These are phyloP conservation scores for Cyclocybe aegerita DNA, from an alignment of 768 basidiomycete species.

Conservation along the genomic window DNA sequence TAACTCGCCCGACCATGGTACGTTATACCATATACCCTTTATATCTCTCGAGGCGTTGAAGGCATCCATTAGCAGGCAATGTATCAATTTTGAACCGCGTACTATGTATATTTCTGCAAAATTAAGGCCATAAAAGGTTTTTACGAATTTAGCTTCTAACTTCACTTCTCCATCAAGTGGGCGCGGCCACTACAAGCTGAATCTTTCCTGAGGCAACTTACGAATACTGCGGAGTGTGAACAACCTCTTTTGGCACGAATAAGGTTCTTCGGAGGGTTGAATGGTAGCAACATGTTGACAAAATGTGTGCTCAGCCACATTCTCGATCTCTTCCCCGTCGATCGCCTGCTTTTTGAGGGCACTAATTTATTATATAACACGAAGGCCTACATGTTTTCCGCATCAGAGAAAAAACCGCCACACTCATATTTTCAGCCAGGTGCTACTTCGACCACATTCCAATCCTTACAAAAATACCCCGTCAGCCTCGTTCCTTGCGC, in stretches of 20 bases:
- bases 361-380: not conserved
- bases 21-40: too few species aligned
- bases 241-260: slow-evolving; percentile 12
- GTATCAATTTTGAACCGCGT: too few species aligned
- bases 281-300: slow-evolving; percentile 1
- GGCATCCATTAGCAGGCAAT: too few species aligned
- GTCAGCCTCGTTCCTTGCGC: slow-evolving; percentile 17
- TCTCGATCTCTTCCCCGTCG: slow-evolving; percentile 12
- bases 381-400: not conserved
- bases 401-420: not conserved
- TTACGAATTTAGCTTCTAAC: not conserved
- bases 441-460: not conserved
- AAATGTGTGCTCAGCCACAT: slow-evolving; percentile 1
- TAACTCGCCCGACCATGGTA: not conserved
- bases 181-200: slow-evolving; percentile 3
- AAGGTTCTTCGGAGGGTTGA: slow-evolving; percentile 12
- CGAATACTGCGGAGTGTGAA: slow-evolving; percentile 17
- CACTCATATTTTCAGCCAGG: slow-evolving; percentile 2
- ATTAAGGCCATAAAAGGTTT: not conserved
- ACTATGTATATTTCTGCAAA: too few species aligned
- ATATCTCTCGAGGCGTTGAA: too few species aligned
- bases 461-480: slow-evolving; percentile 9
- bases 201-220: not conserved
- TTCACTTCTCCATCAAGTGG: slow-evolving; percentile 1
- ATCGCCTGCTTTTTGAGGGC: slow-evolving; percentile 15